Conservation (phyloP, 2,329 filamentous ascomycete genomes). For the Talaromyces sp. region DNA sequence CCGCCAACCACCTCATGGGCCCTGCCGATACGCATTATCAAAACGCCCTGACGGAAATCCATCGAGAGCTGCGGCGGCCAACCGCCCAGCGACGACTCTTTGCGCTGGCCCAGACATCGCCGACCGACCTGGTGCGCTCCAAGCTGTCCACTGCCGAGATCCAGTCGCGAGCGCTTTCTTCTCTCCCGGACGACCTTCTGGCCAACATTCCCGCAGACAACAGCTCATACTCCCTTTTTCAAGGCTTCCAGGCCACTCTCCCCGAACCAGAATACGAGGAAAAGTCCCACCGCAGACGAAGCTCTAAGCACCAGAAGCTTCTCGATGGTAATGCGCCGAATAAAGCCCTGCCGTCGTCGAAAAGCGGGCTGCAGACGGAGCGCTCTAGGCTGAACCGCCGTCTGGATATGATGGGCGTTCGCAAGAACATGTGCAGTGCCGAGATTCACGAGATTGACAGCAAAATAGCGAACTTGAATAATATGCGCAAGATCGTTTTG, state of each 20-base stretch:
- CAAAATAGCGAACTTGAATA: conserved; percentile 88
- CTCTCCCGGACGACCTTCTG: conserved; percentile 84
- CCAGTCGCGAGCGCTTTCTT: conserved; percentile 83
- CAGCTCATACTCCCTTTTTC: conserved; percentile 86
- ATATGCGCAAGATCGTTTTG: conserved; percentile 86
- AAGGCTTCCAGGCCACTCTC: conserved; percentile 88
- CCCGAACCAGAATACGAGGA: conserved; percentile 61
- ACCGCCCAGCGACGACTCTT: conserved; percentile 84
- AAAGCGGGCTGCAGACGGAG: conserved; percentile 72
- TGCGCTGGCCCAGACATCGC: conserved; percentile 81
- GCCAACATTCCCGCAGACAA: conserved; percentile 80
- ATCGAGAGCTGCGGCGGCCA: conserved; percentile 80
- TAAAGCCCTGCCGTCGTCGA: conserved; percentile 52
- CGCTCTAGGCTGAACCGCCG: conserved; percentile 74
- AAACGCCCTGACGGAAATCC: conserved; percentile 79
- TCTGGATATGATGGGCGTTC: conserved; percentile 81
- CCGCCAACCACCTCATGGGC: conserved; percentile 82
- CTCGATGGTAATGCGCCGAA: conserved; percentile 57
- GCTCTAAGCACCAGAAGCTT: conserved; percentile 70
- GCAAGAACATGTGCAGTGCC: conserved; percentile 95
- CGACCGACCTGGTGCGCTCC: conserved; percentile 88
- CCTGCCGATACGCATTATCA: conserved; percentile 70
- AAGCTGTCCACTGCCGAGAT: conserved; percentile 88
- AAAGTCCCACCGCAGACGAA: conserved; percentile 61
- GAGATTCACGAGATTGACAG: conserved; percentile 96